Evolutionary conservation across 2,329 filamentous ascomycete genomes (phyloP), one percentile per base, ranked within the genome.

Genomic region (Canariomyces notabilis): DNA sequence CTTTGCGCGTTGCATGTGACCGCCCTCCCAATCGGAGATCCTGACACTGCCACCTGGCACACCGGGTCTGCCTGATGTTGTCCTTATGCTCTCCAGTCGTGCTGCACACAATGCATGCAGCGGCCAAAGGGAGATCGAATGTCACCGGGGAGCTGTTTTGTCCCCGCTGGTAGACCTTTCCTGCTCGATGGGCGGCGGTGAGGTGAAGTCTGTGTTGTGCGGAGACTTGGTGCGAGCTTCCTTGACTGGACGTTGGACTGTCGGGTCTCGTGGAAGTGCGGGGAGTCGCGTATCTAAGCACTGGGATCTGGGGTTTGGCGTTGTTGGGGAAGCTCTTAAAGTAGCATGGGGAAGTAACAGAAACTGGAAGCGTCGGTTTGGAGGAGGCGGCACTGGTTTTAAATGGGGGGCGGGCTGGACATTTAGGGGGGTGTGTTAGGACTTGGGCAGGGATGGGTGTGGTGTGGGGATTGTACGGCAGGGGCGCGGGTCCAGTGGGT

Each of bases 1-100:
- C 61, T 78, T 75, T 75, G 80, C 76, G 68, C 80, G 80, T 77
- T 86, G 83, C 83, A 88, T 87, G 77, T 83, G 81, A 82, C 73
- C 65, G 68, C 63, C 63, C 52, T 53, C 56, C 49, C 49, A 36
- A 37, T 26, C 34, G 37, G 49, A 50, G 41, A 46, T 20, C 26
- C 42, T 42, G 18, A 22, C 26, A 11, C 26, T 29, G 26, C 23
- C 38, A 26, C 42, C 26, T 29, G 26, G 26, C 38, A 26, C 42
- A 36, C 41, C 41, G 38, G 26, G 18, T 45, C 46, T 43, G 34
- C 39, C 41, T 40, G 38, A 12, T 45, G 41, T 26, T 33, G 37
- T 42, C 37, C 38, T 43, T 36, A 35, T 45, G n/a, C 15, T 47
- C 34, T 50, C 44, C 49, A 46, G 42, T 48, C 37, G 48, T 48